Evolutionary conservation across 2,329 filamentous ascomycete species (phyloP), one percentile per base, ranked within the genome.

Genomic region (Remersonia thermophila): DNA sequence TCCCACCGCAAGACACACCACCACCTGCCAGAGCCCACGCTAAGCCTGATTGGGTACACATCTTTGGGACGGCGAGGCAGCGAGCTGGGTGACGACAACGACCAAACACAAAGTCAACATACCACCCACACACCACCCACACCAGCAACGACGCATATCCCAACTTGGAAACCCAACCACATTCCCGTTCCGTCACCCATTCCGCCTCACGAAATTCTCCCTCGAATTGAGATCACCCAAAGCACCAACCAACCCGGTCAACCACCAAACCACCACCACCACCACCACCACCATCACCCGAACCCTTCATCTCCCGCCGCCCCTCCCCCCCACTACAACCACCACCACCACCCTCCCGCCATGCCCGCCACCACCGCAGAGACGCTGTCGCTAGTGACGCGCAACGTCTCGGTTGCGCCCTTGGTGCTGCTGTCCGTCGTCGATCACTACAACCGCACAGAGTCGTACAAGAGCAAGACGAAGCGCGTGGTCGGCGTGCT

Each of bases 291-390:
- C 35, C 30, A 34, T 32, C 37, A n/a, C 34, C 17, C 32, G 20
- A 37, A 40, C 36, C 28, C 34, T n/a, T 30, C 16, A 26, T 30
- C 9, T 35, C 33, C 27, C 16, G 33, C 36, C 32, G 15, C 35
- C 27, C 29, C 33, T 35, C 33, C 33, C 36, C 15, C 17, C 10
- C 28, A 30, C 32, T 10, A 15, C 35, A 36, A 27, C 35, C 14
- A 39, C 33, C 27, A 32, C 30, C 32, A n/a, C 20, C 20, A 23
- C 5, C 20, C 9, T 9, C 9, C 20, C 20, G 20, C 20, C 20
- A 96, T 96, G 89, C 89, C 87, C 64, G 80, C 89, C 61, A 96
- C 89, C 48, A 95, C 89, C 58, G 85, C 87, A 62, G 89, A 96
- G 69, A 93, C 89, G 49, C 78, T 95, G 60, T 93, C 84, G 51